Conservation (phyloP, 441 rosid genomes). For the Euphorbia neoarborescens region DNA sequence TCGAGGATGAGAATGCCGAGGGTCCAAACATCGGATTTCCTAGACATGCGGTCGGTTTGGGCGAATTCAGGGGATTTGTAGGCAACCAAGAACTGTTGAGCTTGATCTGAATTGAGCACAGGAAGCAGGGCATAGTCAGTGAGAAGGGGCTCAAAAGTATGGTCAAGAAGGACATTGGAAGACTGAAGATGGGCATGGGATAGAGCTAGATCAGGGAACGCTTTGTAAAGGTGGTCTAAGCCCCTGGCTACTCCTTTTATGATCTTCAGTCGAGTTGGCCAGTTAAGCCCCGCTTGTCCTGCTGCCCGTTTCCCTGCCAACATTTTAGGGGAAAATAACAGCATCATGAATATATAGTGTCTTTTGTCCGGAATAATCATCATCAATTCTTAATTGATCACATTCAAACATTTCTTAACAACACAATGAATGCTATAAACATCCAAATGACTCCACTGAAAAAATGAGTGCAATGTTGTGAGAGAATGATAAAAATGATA, state of each 20-base stretch:
- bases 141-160: constrained; percentile 41
- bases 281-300: constrained; percentile 44
- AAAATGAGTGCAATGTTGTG: no score
- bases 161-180: constrained; percentile 65
- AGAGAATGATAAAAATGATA: no score
- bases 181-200: constrained; percentile 88
- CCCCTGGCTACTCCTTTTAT: constrained; percentile 73
- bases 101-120: constrained; percentile 50
- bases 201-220: constrained; percentile 37
- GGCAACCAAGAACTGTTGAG: constrained; percentile 60
- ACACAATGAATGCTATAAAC: no score
- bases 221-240: constrained; percentile 50
- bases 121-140: constrained; percentile 60
- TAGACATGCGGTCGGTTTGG: constrained; percentile 35
- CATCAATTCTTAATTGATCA: no score
- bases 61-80: constrained; percentile 74
- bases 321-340: no score
- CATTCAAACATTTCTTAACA: no score
- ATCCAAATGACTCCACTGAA: no score
- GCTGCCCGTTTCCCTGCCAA: constrained; percentile 40
- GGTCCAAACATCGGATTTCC: constrained; percentile 81
- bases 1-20: constrained; percentile 74
- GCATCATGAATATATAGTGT: no score
- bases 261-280: constrained; percentile 68
- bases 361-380: no score